Base-by-base conservation (phyloP, 495 filamentous ascomycete genomes). In the Penicillium canariense region DNA sequence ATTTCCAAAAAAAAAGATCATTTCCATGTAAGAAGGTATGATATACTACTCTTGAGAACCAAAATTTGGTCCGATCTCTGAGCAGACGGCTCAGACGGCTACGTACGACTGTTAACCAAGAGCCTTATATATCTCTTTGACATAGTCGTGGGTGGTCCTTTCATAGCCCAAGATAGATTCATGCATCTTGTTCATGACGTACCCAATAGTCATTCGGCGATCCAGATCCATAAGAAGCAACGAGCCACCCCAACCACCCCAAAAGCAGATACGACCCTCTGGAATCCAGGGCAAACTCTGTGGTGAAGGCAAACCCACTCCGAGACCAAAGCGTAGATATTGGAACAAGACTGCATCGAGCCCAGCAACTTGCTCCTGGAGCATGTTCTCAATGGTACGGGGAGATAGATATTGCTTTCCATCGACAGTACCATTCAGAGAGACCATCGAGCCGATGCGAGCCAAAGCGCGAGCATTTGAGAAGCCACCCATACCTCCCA, bases 171-270 rank as follows among this genome's bases (percentile, higher is more conserved):
- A 3, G 3, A 57, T 54, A 2, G 61, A 62, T 1, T 11, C 3
- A 10, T 47, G 57, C 72, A 77, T 76, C 54, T 66, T 65, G 48
- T 78, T 79, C 75, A 78, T 78, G 5, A 60, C 60, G 63, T 77
- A 79, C 4, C 50, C 59, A 39, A 78, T 68, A 2, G 76, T 79
- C 50, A 77, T 58, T 47, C 59, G 54, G 1, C 65, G 59, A 30
- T 72, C 71, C 6, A 68, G 22, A 60, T 79, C 76, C 72, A 79
- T 76, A 18, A 78, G 48, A 3, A 67, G 34, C 2, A 75, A 61
- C 0, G 73, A 77, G 0, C 76, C 76, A 0, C 76, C 76, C 62
- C 68, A 77, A 4, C 76, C 76, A 9, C 65, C 59, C 74, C 75
- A 78, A 30, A 62, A 77, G 50, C 68, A 69, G 4, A 78, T 52